A percentile compares a stretch with the other conserved stretches of the same genome.
Conservation (phyloP, 805 yeast species). For the Saccharomycopsis sp. region DNA sequence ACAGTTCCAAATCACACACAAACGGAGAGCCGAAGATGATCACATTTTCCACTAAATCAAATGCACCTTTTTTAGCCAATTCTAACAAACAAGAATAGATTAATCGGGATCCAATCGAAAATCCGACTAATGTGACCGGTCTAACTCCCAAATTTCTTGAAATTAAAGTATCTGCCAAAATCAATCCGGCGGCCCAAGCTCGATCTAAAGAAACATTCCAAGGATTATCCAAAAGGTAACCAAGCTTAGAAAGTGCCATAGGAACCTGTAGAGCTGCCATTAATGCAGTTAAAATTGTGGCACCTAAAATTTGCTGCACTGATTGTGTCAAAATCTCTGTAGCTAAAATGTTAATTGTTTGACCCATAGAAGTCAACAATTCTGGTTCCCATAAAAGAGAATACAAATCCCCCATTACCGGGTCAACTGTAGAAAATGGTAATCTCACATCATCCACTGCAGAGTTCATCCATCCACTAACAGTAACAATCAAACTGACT, state of each 20-base stretch:
- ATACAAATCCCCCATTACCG: constrained; percentile 93
- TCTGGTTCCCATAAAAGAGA: constrained; percentile 98
- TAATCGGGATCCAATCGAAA: constrained; percentile 87
- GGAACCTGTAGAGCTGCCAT: constrained; percentile 94
- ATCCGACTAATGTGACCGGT: constrained; percentile 89
- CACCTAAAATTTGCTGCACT: constrained; percentile 91
- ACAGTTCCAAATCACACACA: constrained; percentile 69
- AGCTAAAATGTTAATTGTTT: constrained; percentile 87
- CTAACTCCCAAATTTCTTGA: constrained; percentile 85
- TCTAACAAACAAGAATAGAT: constrained; percentile 86
- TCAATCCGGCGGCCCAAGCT: constrained; percentile 93
- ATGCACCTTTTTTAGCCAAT: constrained; percentile 77
- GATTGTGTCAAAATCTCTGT: constrained; percentile 90
- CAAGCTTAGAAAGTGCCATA: constrained; percentile 80
- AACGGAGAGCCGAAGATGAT: constrained; percentile 83
- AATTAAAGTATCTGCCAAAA: constrained; percentile 84
- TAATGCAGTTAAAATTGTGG: constrained; percentile 78
- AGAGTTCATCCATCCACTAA: constrained; percentile 97
- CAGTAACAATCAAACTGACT: constrained; percentile 78
- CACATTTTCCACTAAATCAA: constrained; percentile 85
- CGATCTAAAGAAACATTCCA: constrained; percentile 97
- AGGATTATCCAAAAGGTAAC: constrained; percentile 89
- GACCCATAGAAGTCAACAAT: constrained; percentile 92
- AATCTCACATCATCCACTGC: constrained; percentile 90
- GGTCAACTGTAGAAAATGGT: constrained; percentile 95